phyloP scores from a whole-genome alignment of 257 asterid genomes.

The Apocynum venetum region DNA sequence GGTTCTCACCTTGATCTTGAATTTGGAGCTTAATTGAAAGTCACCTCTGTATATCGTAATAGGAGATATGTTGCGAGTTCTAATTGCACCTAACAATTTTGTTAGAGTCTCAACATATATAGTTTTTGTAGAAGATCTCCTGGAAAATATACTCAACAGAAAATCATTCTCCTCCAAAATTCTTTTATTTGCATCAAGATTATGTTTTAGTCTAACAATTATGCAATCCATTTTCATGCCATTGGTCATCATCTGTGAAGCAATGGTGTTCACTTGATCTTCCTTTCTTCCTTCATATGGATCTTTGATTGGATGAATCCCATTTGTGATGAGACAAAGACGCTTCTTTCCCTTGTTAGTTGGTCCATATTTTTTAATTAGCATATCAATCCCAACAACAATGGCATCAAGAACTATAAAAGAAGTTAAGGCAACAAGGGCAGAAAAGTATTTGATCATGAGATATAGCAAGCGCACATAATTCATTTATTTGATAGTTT shows the following conservation, averaged over 20 bases:
- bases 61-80: slow-evolving; percentile 84
- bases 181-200: slow-evolving; percentile 31
- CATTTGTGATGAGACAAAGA: slow-evolving; percentile 78
- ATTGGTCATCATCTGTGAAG: slow-evolving; percentile 62
- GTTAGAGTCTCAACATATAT: slow-evolving; percentile 69
- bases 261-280: slow-evolving; percentile 87
- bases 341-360: slow-evolving; percentile 90
- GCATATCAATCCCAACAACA: slow-evolving; percentile 91
- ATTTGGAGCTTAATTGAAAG: slow-evolving; percentile 60
- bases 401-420: slow-evolving; percentile 90
- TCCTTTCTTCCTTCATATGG: slow-evolving; percentile 89
- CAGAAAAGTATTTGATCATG: neutral
- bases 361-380: slow-evolving; percentile 70
- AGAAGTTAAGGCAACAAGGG: slow-evolving; percentile 48
- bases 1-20: slow-evolving; percentile 78
- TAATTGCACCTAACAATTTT: slow-evolving; percentile 75
- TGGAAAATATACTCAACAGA: slow-evolving; percentile 53
- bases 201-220: slow-evolving; percentile 42
- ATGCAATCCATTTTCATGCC: slow-evolving; percentile 95
- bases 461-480: neutral
- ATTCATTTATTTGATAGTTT: neutral
- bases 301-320: slow-evolving; percentile 63
- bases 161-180: slow-evolving; percentile 80
- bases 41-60: slow-evolving; percentile 85
- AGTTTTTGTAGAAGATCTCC: slow-evolving; percentile 53